Evolutionary conservation across 2,329 filamentous ascomycete genomes (phyloP), one percentile per base, ranked within the genome.

Genomic region (Fusarium pininemorale): DNA sequence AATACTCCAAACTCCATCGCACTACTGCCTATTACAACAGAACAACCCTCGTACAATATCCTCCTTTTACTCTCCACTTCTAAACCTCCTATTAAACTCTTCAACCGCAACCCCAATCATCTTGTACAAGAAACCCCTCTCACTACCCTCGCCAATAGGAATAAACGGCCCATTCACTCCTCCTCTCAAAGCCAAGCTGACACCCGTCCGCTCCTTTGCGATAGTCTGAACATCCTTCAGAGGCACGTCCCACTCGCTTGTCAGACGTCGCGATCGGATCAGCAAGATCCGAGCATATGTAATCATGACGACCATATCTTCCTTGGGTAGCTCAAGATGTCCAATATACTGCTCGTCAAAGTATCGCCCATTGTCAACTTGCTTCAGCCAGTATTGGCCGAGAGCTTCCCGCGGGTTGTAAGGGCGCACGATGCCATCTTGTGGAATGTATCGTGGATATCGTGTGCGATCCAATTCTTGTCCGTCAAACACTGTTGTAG

Each of bases 341-440:
- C 95, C 97, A 81, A 99, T 96, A 85, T 99, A 99, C 80, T 94
- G 90, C 83, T 99, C 96, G 84, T 97, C 93, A 89, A 99, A 99
- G 87, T 96, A 98, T 82, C 95, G 96, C 70, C 96, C 96, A 74
- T 98, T 96, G 83, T 99, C 96, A 16, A 97, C 91, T 67, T 98
- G 97, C 87, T 99, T 99, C 74, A 99, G 91, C 97, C 96, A 99
- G 86, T 94, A 98, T 82, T 99, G 96, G 2, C 96, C 96, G 7
- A 99, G 90, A 0, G 96, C 95, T 86, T 99, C 96, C 53, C 96
- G 94, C 80, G 97, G 94, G 63, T 92, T 95, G 86, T 98, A 99
- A 0, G 96, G 95, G 7, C 96, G 92, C 39, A 99, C 95, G 69
- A 99, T 94, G 45, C 96, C 96, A 81, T 99, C 96, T 47, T 92